Conservation (phyloP, 768 basidiomycete species). For the Psilocybe azurescens region DNA sequence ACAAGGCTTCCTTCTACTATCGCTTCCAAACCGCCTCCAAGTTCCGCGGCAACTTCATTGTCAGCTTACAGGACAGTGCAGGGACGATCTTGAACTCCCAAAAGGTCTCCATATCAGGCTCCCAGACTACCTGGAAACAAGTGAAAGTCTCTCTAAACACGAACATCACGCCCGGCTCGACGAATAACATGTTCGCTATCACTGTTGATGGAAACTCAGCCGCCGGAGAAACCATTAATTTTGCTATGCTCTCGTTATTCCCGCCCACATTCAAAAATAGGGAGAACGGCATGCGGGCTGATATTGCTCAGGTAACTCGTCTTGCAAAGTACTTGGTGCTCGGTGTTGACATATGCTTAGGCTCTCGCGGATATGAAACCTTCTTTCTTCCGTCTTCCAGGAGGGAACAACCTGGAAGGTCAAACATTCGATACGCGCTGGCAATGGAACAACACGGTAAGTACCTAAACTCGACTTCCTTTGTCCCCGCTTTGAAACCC, state of each 20-base stretch:
- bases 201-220: conserved; percentile 49
- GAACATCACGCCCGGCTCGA: conserved; percentile 40
- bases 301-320: conserved; percentile 58
- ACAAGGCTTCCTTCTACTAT: conserved; percentile 66
- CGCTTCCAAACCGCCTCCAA: conserved; percentile 51
- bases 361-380: conserved; percentile 60
- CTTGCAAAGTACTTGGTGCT: too few relatives aligned
- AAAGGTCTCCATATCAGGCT: conserved; percentile 41
- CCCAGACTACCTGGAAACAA: conserved; percentile 56
- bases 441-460: conserved; percentile 71
- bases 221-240: conserved; percentile 52
- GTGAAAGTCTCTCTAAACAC: conserved; percentile 49
- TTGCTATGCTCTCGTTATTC: conserved; percentile 68
- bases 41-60: conserved; percentile 44
- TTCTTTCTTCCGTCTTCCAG: conserved; percentile 69
- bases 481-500: background rate
- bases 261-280: conserved; percentile 71
- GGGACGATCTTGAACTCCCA: conserved; percentile 50
- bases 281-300: conserved; percentile 63
- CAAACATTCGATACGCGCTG: conserved; percentile 57
- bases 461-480: background rate
- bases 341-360: conserved; percentile 30
- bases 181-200: conserved; percentile 57
- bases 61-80: conserved; percentile 50
- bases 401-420: conserved; percentile 74